Base-by-base conservation (phyloP, 768 basidiomycete species). In the Leccinum variicolor region DNA sequence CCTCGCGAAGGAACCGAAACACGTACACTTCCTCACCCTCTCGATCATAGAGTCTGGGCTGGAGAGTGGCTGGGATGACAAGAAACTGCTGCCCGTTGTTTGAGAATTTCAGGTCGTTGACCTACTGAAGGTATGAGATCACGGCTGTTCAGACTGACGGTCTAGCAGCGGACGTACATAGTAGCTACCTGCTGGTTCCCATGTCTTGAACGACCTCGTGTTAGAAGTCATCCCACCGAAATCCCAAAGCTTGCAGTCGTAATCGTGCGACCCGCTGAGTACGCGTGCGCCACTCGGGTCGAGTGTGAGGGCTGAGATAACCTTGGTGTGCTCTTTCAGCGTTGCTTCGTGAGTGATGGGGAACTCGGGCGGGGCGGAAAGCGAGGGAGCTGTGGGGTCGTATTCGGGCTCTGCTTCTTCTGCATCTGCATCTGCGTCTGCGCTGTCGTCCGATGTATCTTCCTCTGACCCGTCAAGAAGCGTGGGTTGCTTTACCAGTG, bases 191-290 rank as follows among this genome's bases (percentile, higher is more conserved):
- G 90, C 87, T 60, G 94, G 91, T 70, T 99, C 97, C 86, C 91
- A 98, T 63, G 84, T 91, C 76, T 95, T 91, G 83, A 99, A 98
- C 15, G 97, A 95, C 73, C 92, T 92, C 73, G 88, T 86, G 62
- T 85, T 77, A 60, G 80, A 77, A 68, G 92, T 90, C 97, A 99
- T 99, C 15, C 97, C 97, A 64, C 96, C 96, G 74, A 98, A 98
- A 74, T 99, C 97, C 95, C 96, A 99, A 54, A 99, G 74, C 76
- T 98, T 98, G 74, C 90, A 87, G 73, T 99, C 97, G 69, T 98
- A 98, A 72, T 99, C 97, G 75, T 98, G 89, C 19, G 92, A 92
- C 15, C 97, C 97, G 9, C 92, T 90, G 17, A 92, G 75, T 29
- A 99, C 75, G 34, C 97, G 85, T 13, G 96, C 94, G 57, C 97